A percentile compares a stretch with the other conserved stretches of the same genome.
phyloP scores from a whole-genome alignment of 805 yeast species.

The Kuraishia piskuri region DNA sequence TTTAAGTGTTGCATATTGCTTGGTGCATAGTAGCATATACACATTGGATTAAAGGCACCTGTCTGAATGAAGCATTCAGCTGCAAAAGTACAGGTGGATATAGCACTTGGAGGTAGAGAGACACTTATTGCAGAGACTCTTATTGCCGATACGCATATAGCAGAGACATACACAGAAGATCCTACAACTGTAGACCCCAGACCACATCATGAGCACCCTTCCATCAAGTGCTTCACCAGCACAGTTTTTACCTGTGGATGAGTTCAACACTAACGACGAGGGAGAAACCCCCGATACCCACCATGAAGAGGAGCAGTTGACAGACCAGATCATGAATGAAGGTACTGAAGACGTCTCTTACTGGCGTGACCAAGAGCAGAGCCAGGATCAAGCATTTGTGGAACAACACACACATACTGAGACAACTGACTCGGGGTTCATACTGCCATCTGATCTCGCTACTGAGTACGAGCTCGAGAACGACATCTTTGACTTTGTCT shows the following conservation, averaged over 20 bases:
- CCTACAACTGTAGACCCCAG: not conserved
- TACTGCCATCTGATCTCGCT: not conserved
- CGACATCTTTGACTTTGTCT: conserved; percentile 15
- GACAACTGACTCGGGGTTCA: not conserved
- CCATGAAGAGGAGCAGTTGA: not conserved
- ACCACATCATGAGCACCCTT: not conserved
- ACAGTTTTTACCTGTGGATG: not conserved
- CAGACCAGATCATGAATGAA: not conserved
- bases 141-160: no score
- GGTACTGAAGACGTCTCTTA: not conserved
- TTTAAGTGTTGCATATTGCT: no score
- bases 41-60: no score
- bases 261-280: not conserved
- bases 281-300: not conserved
- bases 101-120: no score
- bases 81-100: no score
- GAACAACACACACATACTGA: not conserved
- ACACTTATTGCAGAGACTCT: no score
- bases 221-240: no score
- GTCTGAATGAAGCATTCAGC: no score
- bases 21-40: no score
- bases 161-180: no score
- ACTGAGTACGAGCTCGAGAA: conserved; percentile 13
- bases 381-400: not conserved
- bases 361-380: no score